Evolutionary conservation across 2,329 filamentous ascomycete species (phyloP).

Genomic region (Claviceps fusiformis): DNA sequence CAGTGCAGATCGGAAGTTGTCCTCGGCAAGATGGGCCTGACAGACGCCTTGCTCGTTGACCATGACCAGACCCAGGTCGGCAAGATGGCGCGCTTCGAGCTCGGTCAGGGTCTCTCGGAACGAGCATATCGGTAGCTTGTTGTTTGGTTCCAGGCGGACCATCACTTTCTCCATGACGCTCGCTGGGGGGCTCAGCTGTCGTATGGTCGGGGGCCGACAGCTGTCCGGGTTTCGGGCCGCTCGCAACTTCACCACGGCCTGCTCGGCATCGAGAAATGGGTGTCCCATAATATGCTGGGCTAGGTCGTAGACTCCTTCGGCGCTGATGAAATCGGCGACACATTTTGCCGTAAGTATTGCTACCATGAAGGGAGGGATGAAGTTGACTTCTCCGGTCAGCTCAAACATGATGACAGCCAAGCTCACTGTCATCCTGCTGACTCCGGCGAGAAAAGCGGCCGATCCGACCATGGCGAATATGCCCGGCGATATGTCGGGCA

Average conservation of each 20-base stretch:
- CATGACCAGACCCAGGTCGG: conserved; percentile 44
- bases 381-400: conserved; percentile 44
- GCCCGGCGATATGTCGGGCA: conserved; percentile 33
- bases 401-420: conserved; percentile 49
- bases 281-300: conserved; percentile 45
- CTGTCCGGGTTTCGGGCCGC: conserved; percentile 21
- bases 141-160: conserved; percentile 28
- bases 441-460: conserved; percentile 43
- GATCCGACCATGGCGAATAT: conserved; percentile 50
- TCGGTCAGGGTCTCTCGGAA: conserved; percentile 31
- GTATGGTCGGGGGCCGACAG: conserved; percentile 20
- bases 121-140: conserved; percentile 22
- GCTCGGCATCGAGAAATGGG: conserved; percentile 42
- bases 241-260: conserved; percentile 21
- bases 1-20: conserved; percentile 37
- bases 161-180: conserved; percentile 44
- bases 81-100: conserved; percentile 34
- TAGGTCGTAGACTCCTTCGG: conserved; percentile 43
- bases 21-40: conserved; percentile 41
- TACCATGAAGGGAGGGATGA: conserved; percentile 44
- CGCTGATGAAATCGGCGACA: conserved; percentile 39
- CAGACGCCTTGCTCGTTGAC: conserved; percentile 33
- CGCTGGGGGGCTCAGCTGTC: conserved; percentile 35
- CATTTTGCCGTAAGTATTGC: conserved; percentile 47
- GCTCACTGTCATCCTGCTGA: conserved; percentile 44